These are phyloP conservation scores for Hypoxylon sp. DNA, from an alignment of 2,329 filamentous ascomycete species.

Conservation along the genomic window DNA sequence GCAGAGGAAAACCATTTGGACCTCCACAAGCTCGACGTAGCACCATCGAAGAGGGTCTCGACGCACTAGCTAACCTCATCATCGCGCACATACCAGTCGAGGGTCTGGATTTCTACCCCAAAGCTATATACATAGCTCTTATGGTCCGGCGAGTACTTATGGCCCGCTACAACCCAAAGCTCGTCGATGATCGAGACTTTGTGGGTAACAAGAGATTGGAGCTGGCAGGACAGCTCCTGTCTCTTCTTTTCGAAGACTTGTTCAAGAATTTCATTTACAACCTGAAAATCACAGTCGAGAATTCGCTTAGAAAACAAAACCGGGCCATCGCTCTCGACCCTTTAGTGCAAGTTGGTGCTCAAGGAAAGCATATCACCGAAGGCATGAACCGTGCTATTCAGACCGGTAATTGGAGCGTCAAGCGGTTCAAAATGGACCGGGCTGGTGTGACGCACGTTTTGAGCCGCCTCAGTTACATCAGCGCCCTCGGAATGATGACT, in stretches of 20 bases:
- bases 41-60: constrained; percentile 90
- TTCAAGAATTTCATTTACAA: constrained; percentile 96
- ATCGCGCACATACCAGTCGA: constrained; percentile 95
- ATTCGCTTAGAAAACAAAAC: constrained; percentile 93
- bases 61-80: constrained; percentile 91
- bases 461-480: constrained; percentile 95
- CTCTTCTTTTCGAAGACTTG: constrained; percentile 94
- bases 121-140: constrained; percentile 94
- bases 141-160: constrained; percentile 98
- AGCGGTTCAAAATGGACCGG: constrained; percentile 98
- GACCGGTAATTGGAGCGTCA: constrained; percentile 97
- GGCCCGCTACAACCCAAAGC: constrained; percentile 88
- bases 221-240: constrained; percentile 92
- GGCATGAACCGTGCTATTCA: constrained; percentile 97
- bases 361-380: constrained; percentile 88
- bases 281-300: constrained; percentile 94
- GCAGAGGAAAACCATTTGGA: constrained; percentile 70
- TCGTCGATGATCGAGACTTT: constrained; percentile 97
- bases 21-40: constrained; percentile 75
- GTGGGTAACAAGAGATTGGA: constrained; percentile 98
- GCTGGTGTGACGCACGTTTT: constrained; percentile 97
- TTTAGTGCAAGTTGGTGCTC: constrained; percentile 84
- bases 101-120: constrained; percentile 95
- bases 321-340: constrained; percentile 91
- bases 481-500: constrained; percentile 99